Conservation (phyloP, 805 yeast genomes). For the Saccharomycopsis lassenensis region DNA sequence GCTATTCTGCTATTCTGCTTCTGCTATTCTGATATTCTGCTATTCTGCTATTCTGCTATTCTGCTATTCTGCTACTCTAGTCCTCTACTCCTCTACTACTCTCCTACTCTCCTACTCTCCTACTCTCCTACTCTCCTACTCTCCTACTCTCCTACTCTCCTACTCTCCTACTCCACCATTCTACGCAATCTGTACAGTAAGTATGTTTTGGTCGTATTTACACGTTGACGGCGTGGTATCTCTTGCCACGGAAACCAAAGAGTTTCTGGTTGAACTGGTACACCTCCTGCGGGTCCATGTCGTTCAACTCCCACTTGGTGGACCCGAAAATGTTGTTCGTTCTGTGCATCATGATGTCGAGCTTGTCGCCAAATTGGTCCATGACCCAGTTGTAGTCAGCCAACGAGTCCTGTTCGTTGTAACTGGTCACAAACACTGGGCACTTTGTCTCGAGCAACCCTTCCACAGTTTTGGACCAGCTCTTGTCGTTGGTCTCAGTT, state of each 20-base stretch:
- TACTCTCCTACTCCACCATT: too few relatives aligned
- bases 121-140: too few relatives aligned
- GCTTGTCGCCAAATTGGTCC: slow-evolving; percentile 55
- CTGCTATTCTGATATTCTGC: too few relatives aligned
- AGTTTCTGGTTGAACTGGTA: slow-evolving; percentile 85
- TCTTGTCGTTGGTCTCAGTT: slow-evolving; percentile 63
- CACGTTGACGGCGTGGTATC: slow-evolving; percentile 88
- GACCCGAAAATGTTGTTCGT: slow-evolving; percentile 67
- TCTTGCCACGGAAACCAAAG: slow-evolving; percentile 91
- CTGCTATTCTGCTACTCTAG: too few relatives aligned
- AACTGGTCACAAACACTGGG: slow-evolving; percentile 83
- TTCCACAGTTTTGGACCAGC: slow-evolving; percentile 85
- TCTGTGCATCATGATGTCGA: slow-evolving; percentile 73
- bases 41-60: too few relatives aligned
- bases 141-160: too few relatives aligned
- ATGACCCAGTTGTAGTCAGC: slow-evolving; percentile 66
- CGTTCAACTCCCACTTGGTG: slow-evolving; percentile 92
- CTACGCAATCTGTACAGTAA: too few relatives aligned
- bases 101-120: too few relatives aligned
- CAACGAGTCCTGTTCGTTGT: slow-evolving; percentile 59
- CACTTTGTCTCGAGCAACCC: slow-evolving; percentile 90
- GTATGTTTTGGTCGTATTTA: too few relatives aligned
- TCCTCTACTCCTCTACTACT: too few relatives aligned
- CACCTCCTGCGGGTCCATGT: slow-evolving; percentile 82
- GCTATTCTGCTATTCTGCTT: too few relatives aligned